Percentiles rank a stretch among this genome's conserved stretches.
phyloP scores from a whole-genome alignment of 257 asterid species.

The Coffea canephora region DNA sequence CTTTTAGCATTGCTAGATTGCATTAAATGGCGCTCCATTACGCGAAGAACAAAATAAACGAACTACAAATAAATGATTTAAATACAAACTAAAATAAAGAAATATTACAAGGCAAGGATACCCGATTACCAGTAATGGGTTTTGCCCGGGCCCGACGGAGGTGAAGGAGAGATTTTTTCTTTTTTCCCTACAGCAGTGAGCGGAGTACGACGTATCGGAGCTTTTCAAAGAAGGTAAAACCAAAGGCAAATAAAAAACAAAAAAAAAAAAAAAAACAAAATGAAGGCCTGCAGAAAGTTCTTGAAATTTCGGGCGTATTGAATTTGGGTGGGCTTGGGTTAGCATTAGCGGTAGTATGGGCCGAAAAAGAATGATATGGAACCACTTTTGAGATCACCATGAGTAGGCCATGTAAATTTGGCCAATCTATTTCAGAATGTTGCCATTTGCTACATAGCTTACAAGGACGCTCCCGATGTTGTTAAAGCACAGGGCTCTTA shows the following conservation, averaged over 20 bases:
- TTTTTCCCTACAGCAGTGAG: too few species aligned
- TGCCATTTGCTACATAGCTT: too few species aligned
- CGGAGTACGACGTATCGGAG: not conserved
- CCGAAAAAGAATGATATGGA: not conserved
- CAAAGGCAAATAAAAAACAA: too few species aligned
- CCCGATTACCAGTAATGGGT: not conserved
- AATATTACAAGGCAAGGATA: not conserved
- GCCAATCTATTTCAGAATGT: not conserved
- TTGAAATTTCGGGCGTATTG: conserved; percentile 23
- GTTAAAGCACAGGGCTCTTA: too few species aligned
- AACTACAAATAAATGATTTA: too few species aligned
- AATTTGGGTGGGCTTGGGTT: not conserved
- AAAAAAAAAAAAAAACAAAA: too few species aligned
- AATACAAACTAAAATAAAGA: not conserved
- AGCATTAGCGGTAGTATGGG: not conserved
- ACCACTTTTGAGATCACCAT: not conserved
- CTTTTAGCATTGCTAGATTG: too few species aligned
- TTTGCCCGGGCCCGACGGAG: not conserved
- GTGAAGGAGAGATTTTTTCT: not conserved
- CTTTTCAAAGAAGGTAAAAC: too few species aligned
- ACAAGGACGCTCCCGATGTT: too few species aligned
- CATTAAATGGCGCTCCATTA: too few species aligned
- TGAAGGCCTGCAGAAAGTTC: conserved; percentile 13
- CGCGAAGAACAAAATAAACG: too few species aligned
- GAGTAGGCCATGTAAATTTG: not conserved